Evolutionary conservation across 179 eudicot genomes (phyloP).

Genomic region (Beta corolliflora): DNA sequence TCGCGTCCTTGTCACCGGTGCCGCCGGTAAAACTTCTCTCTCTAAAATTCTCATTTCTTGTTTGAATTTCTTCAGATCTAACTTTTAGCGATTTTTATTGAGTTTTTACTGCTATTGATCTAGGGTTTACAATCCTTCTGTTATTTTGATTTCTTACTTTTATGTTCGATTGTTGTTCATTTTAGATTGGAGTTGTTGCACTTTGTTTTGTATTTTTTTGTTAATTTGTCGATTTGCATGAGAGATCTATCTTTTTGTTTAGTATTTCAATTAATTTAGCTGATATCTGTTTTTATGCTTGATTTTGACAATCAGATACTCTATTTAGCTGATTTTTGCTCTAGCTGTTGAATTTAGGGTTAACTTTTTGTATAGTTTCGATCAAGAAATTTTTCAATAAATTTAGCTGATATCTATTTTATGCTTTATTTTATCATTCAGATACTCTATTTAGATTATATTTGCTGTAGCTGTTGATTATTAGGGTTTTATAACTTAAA

Average conservation of each 20-base stretch:
- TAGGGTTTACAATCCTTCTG: background rate
- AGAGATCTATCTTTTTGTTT: background rate
- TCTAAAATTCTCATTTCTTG: background rate
- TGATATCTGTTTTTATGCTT: too few relatives aligned
- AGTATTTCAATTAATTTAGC: too few relatives aligned
- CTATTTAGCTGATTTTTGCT: too few relatives aligned
- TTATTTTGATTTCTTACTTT: background rate
- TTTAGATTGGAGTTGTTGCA: too few relatives aligned
- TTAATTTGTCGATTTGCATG: background rate
- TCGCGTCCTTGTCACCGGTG: conserved; percentile 83
- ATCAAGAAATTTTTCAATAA: background rate
- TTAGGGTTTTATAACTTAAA: background rate
- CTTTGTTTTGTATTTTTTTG: too few relatives aligned
- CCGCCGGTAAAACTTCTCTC: conserved; percentile 54
- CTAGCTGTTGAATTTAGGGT: too few relatives aligned
- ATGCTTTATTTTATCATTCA: background rate
- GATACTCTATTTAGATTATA: too few relatives aligned
- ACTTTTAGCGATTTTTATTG: background rate
- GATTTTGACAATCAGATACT: too few relatives aligned
- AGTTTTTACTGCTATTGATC: conserved; percentile 10
- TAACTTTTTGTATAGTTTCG: background rate
- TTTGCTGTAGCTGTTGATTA: background rate
- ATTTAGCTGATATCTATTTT: background rate
- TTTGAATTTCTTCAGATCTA: conserved; percentile 11
- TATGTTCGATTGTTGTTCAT: background rate